Percentiles rank a stretch among this genome's conserved stretches.
Conservation (phyloP, 805 yeast species). For the Ogataea methanolica region DNA sequence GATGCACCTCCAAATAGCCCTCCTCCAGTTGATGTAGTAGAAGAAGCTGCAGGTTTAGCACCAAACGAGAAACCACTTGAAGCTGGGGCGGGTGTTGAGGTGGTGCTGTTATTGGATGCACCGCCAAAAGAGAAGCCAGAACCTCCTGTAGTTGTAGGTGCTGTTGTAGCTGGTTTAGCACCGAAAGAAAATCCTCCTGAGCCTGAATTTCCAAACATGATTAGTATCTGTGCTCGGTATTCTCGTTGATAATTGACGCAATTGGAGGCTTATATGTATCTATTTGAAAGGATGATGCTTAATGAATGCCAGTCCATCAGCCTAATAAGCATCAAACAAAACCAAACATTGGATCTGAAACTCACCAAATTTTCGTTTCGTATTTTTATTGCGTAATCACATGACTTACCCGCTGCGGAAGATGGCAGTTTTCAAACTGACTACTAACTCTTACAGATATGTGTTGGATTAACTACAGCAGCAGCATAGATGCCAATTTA, state of each 20-base stretch:
- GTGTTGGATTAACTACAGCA: too few species aligned
- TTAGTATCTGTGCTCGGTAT: neutral
- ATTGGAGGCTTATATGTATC: constrained; percentile 8
- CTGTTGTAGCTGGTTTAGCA: constrained; percentile 6
- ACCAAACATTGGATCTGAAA: too few species aligned
- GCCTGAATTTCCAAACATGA: neutral
- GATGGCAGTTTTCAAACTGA: too few species aligned
- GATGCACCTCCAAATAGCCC: constrained; percentile 9
- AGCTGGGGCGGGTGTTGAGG: constrained; percentile 3
- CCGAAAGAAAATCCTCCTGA: constrained; percentile 13
- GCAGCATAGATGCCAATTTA: too few species aligned
- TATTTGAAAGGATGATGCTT: neutral
- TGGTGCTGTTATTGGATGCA: constrained; percentile 1
- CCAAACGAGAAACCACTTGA: constrained; percentile 11
- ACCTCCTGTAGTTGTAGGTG: constrained; percentile 4
- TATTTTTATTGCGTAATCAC: too few species aligned
- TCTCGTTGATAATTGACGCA: constrained; percentile 5
- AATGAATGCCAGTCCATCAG: too few species aligned
- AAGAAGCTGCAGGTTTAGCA: constrained; percentile 6
- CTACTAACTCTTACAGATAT: too few species aligned
- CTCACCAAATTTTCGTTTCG: too few species aligned
- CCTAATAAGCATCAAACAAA: too few species aligned
- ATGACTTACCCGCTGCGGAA: too few species aligned
- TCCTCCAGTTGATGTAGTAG: constrained; percentile 4
- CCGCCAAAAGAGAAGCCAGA: constrained; percentile 8